Evolutionary conservation across 2,329 filamentous ascomycete genomes (phyloP).

Genomic region (Pseudocercospora macadamiae): DNA sequence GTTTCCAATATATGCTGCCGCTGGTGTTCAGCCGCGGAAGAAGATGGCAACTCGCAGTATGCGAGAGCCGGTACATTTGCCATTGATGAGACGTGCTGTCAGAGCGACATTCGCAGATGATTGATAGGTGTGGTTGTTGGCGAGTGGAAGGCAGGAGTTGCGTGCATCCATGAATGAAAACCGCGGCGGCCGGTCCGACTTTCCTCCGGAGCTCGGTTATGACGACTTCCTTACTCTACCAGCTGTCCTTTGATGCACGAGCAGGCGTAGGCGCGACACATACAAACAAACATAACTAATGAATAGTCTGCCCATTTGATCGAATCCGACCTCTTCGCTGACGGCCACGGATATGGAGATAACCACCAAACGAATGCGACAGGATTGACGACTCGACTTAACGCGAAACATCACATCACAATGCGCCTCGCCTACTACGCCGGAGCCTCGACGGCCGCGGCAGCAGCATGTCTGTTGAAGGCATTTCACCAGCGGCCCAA

Average conservation of each 20-base stretch:
- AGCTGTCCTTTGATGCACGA: neutral
- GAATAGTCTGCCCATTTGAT: neutral
- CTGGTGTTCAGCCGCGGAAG: too few relatives aligned
- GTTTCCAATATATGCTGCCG: too few relatives aligned
- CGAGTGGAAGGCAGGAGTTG: too few relatives aligned
- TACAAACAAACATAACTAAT: neutral
- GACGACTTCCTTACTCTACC: neutral
- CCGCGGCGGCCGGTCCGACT: too few relatives aligned
- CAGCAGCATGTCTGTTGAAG: constrained; percentile 80
- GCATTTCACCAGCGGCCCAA: constrained; percentile 95
- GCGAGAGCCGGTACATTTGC: too few relatives aligned
- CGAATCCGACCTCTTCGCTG: constrained; percentile 32
- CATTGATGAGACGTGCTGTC: too few relatives aligned
- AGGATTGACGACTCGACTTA: constrained; percentile 14
- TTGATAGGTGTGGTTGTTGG: too few relatives aligned
- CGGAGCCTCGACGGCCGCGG: constrained; percentile 74
- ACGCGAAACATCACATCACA: neutral
- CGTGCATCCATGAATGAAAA: too few relatives aligned
- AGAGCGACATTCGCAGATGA: too few relatives aligned
- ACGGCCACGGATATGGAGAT: constrained; percentile 30
- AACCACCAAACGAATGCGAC: constrained; percentile 9
- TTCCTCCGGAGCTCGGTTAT: neutral
- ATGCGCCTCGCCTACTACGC: constrained; percentile 41
- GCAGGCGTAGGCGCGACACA: neutral
- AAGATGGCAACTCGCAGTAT: too few relatives aligned